Percentiles rank a stretch among this genome's conserved stretches.
Evolutionary conservation across 176 grass and related monocot species (phyloP).

Genomic region (Bonia amplexicaulis): DNA sequence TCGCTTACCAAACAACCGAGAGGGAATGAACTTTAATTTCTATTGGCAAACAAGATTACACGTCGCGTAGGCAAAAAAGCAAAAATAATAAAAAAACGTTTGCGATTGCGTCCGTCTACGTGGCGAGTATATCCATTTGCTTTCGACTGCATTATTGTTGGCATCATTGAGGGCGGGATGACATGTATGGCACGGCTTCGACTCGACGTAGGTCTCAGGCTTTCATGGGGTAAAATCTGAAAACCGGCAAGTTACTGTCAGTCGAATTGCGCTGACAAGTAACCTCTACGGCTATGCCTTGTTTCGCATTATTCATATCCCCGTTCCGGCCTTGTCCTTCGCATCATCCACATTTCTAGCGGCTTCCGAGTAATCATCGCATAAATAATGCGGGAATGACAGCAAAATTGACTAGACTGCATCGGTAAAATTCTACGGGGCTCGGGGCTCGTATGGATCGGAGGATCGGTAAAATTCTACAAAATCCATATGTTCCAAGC

Average conservation of each 20-base stretch:
- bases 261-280: not conserved
- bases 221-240: not conserved
- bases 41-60: constrained; percentile 10
- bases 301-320: not conserved
- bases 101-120: not conserved
- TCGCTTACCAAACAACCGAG: not conserved
- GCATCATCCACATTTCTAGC: not conserved
- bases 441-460: not conserved
- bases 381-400: not conserved
- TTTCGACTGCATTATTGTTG: not conserved
- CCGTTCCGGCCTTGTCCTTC: not conserved
- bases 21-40: not conserved
- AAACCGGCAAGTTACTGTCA: not conserved
- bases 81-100: not conserved
- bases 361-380: not conserved
- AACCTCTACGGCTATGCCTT: not conserved
- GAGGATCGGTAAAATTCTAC: not conserved
- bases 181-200: not conserved
- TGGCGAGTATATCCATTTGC: not conserved
- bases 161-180: not conserved
- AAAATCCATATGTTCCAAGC: too few species aligned
- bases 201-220: not conserved
- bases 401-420: not conserved
- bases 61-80: not conserved
- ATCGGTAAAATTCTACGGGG: not conserved